Percentiles rank a stretch among this genome's conserved stretches.
Evolutionary conservation across 2,329 filamentous ascomycete genomes (phyloP).

Genomic region (Apiospora saccharicola): DNA sequence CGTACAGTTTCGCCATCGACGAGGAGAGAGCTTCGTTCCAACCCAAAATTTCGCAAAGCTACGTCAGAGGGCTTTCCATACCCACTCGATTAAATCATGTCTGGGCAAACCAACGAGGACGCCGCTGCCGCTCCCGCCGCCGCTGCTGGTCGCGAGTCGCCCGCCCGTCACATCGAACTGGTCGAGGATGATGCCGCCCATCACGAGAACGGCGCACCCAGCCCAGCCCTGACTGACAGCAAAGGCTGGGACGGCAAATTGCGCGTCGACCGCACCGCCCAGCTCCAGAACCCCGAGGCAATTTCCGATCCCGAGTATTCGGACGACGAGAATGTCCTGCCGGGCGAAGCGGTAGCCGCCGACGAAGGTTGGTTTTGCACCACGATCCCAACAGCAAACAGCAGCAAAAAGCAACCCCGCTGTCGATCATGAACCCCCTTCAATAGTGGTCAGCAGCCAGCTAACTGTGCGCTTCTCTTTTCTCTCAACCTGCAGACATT

Average conservation of each 20-base stretch:
- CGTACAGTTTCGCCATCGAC: background rate
- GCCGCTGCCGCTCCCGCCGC: constrained; percentile 34
- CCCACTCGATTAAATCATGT: constrained; percentile 45
- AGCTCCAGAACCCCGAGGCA: constrained; percentile 80
- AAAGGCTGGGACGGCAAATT: constrained; percentile 88
- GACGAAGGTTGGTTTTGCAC: constrained; percentile 71
- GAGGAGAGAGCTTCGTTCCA: background rate
- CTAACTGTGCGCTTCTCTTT: background rate
- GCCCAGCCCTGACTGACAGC: constrained; percentile 62
- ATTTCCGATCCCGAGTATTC: constrained; percentile 87
- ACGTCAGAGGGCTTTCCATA: constrained; percentile 7
- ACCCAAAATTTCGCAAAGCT: constrained; percentile 6
- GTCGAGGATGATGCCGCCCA: constrained; percentile 50
- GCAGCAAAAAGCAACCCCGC: constrained; percentile 2
- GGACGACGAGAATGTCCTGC: constrained; percentile 72
- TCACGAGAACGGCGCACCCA: constrained; percentile 51
- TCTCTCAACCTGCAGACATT: constrained; percentile 54
- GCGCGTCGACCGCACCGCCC: constrained; percentile 66
- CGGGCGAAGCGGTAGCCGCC: constrained; percentile 77
- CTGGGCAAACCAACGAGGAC: constrained; percentile 48
- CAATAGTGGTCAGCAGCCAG: background rate
- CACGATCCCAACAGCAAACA: background rate
- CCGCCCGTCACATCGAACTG: constrained; percentile 57
- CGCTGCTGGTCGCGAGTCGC: constrained; percentile 39
- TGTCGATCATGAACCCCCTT: constrained; percentile 2